phyloP scores from a whole-genome alignment of 2,329 filamentous ascomycete species.

The Epichloe baconii region DNA sequence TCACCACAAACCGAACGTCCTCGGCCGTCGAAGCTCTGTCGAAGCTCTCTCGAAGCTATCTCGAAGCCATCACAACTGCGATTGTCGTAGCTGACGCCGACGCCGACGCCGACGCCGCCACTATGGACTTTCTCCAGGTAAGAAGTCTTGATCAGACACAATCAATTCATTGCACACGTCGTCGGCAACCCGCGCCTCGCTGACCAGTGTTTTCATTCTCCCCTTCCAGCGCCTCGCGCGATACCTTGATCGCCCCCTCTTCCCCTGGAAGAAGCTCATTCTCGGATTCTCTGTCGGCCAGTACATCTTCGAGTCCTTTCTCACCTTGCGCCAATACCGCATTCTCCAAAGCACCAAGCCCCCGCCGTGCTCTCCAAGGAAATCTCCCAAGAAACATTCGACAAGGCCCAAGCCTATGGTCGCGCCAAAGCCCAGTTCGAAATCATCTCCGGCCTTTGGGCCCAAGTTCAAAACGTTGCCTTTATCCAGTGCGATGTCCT shows the following conservation, averaged over 20 bases:
- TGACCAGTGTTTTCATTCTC: background rate
- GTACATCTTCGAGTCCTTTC: constrained; percentile 78
- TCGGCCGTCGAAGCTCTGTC: background rate
- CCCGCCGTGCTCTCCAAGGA: constrained; percentile 82
- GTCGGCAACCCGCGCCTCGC: background rate
- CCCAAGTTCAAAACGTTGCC: constrained; percentile 75
- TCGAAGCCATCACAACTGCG: constrained; percentile 2
- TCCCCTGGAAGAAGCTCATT: constrained; percentile 96
- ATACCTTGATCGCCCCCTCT: constrained; percentile 79
- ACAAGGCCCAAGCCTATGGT: constrained; percentile 93
- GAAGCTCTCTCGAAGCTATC: background rate
- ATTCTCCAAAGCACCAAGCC: constrained; percentile 68
- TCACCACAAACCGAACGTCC: background rate
- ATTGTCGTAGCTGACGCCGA: background rate
- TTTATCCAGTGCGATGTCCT: constrained; percentile 87
- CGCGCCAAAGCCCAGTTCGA: constrained; percentile 89
- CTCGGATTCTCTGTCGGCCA: constrained; percentile 88
- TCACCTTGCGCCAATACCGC: constrained; percentile 81
- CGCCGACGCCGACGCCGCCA: too few relatives aligned
- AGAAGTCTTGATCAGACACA: constrained; percentile 8
- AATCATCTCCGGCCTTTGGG: constrained; percentile 68
- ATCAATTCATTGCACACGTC: too few relatives aligned
- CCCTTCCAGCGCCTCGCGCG: constrained; percentile 54
- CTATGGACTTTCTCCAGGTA: constrained; percentile 36
- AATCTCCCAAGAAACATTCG: constrained; percentile 78